phyloP scores from a whole-genome alignment of 164 flowering plant species.

The Warburgia ugandensis region DNA sequence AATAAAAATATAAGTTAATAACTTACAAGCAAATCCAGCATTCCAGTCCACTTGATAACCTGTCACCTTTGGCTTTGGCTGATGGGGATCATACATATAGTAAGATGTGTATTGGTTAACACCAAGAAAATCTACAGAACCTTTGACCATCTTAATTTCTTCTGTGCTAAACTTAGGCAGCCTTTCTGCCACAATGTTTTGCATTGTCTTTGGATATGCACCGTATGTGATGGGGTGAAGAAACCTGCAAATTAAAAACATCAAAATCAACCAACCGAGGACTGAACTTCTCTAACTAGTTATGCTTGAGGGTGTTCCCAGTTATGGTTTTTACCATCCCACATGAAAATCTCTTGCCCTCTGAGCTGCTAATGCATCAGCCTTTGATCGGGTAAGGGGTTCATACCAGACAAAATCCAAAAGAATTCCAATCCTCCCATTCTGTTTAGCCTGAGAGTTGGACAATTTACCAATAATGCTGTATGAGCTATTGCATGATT shows the following conservation, averaged over 20 bases:
- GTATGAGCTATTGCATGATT: no score
- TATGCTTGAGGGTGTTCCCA: no score
- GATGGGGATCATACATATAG: constrained; percentile 48
- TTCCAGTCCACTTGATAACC: constrained; percentile 58
- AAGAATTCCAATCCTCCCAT: constrained; percentile 66
- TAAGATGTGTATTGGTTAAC: constrained; percentile 60
- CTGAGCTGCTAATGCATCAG: constrained; percentile 60
- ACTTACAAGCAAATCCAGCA: constrained; percentile 58
- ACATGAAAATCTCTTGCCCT: constrained; percentile 69
- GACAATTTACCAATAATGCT: not conserved
- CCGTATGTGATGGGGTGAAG: constrained; percentile 65
- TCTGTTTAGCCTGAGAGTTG: constrained; percentile 35
- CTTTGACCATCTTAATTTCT: constrained; percentile 58
- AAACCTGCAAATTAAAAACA: constrained; percentile 32
- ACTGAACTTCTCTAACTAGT: no score
- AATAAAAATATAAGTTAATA: not conserved
- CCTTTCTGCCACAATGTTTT: constrained; percentile 43
- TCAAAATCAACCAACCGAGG: no score
- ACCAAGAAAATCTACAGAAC: constrained; percentile 56
- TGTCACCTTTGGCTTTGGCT: constrained; percentile 11
- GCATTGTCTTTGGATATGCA: constrained; percentile 57
- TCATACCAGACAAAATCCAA: constrained; percentile 78
- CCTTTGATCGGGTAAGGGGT: constrained; percentile 47
- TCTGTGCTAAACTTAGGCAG: constrained; percentile 50
- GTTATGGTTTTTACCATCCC: constrained; percentile 62